These are phyloP conservation scores for Gonapodya prolifera DNA, from an alignment of 192 early-diverging fungal species.

Conservation along the genomic window DNA sequence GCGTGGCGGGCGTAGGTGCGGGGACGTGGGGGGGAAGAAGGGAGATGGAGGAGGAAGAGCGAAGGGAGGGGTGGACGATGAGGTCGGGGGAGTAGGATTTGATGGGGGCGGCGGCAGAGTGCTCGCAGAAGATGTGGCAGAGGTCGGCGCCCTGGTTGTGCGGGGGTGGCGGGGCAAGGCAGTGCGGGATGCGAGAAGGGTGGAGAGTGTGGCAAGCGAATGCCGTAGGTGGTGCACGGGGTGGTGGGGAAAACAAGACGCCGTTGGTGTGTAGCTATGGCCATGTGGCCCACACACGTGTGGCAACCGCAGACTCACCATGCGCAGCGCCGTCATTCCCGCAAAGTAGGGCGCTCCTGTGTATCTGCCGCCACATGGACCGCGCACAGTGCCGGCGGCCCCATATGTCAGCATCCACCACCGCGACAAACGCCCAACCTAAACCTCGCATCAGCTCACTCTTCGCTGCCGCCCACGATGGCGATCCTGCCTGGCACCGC, in stretches of 20 bases:
- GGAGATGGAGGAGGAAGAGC: slow-evolving; percentile 19
- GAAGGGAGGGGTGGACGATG: slow-evolving; percentile 85
- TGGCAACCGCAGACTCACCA: too few species aligned
- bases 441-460: slow-evolving; percentile 42
- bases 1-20: slow-evolving; percentile 15
- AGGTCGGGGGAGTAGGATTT: slow-evolving; percentile 76
- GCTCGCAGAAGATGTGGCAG: slow-evolving; percentile 74
- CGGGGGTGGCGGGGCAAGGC: slow-evolving; percentile 7
- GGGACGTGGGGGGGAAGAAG: slow-evolving; percentile 6
- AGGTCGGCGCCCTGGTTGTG: slow-evolving; percentile 65
- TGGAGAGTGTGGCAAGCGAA: not conserved
- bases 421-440: not conserved
- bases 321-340: slow-evolving; percentile 49
- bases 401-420: not conserved
- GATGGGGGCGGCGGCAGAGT: slow-evolving; percentile 34
- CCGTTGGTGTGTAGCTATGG: not conserved
- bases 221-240: not conserved
- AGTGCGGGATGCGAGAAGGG: not conserved
- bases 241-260: not conserved
- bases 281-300: too few species aligned
- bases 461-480: slow-evolving; percentile 72
- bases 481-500: slow-evolving; percentile 44
- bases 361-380: slow-evolving; percentile 30
- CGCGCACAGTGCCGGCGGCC: not conserved
- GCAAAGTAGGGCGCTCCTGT: slow-evolving; percentile 92